Conservation (phyloP, 2,329 filamentous ascomycete species). For the Talaromyces sp. region DNA sequence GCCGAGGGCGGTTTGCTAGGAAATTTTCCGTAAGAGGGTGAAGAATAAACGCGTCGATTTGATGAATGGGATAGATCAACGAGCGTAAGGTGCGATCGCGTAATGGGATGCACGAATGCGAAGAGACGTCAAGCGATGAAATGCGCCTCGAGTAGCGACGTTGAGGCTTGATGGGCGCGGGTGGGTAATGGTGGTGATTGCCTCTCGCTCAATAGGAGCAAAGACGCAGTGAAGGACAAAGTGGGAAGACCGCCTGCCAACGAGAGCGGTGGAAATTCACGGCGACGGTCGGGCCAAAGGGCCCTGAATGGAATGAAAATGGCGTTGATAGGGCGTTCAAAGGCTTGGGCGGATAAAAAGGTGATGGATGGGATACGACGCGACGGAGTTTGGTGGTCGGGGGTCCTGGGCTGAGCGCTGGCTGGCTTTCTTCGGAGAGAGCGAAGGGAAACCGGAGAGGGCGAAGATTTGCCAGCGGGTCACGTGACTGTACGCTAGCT, state of each 20-base stretch:
- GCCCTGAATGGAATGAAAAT: conserved; percentile 20
- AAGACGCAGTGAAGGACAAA: neutral
- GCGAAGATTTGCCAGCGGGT: conserved; percentile 20
- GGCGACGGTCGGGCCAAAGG: conserved; percentile 19
- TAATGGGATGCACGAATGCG: conserved; percentile 11
- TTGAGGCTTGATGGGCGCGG: neutral
- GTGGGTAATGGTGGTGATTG: neutral
- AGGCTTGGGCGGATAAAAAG: conserved; percentile 20
- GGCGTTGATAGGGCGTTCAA: conserved; percentile 18
- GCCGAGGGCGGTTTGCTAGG: neutral
- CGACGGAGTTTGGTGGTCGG: conserved; percentile 23
- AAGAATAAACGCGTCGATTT: conserved; percentile 29
- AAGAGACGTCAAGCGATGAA: conserved; percentile 15
- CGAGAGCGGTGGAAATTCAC: conserved; percentile 15
- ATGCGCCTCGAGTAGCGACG: conserved; percentile 14
- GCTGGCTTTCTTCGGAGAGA: neutral
- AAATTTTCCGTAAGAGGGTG: conserved; percentile 9
- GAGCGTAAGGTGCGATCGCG: neutral
- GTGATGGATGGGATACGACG: conserved; percentile 26
- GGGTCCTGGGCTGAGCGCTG: conserved; percentile 16
- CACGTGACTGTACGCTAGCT: conserved; percentile 15
- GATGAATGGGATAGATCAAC: neutral
- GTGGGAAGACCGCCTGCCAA: conserved; percentile 11
- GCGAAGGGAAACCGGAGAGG: conserved; percentile 18
- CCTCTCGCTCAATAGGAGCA: neutral